Base-by-base conservation (phyloP, 2,329 filamentous ascomycete genomes). In the Incumbomyces delicatus region DNA sequence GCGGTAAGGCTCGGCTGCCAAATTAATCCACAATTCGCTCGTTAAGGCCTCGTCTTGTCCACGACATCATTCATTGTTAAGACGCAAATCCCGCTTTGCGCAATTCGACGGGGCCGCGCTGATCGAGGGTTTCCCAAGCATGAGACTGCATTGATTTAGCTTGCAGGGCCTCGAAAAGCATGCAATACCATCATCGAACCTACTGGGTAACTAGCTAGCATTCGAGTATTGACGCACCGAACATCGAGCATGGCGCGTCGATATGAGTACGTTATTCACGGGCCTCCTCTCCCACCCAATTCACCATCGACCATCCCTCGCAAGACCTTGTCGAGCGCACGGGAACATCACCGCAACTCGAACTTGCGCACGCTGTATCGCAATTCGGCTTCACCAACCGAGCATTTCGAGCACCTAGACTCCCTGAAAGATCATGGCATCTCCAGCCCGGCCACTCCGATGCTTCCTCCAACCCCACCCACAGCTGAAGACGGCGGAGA, bases 391-490 rank as follows among this genome's bases (percentile, higher is more conserved):
- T 49, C 51, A 38, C 40, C 36, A n/a, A 30, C 32, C 29, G 43
- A 47, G 18, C 45, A 42, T 18, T 29, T 31, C 27, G 33, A 41
- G 11, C 12, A 22, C 14, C 41, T 46, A 16, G 30, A 49, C 20
- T 27, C 44, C n/a, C 41, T 41, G 18, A 20, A 41, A 20, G 27
- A 29, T 3, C 34, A 29, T 53, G 14, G 45, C 45, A n/a, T 49
- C 40, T 14, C 41, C 44, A 35, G 34, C 17, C 52, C 50, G 14
- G 53, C 49, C 1, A 53, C 55, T 10, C 55, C 55, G 20, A 35
- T 50, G 18, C 47, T 56, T 14, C 55, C 55, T 27, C 55, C 55
- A 14, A 57, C 55, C 18, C 55, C 55, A n/a, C 55, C 55, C 14
- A 49, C 40, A 16, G 52, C 46, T 27, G 50, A 38, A 38, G 48